Conservation (phyloP, 306 rosid species). For the Alnus glutinosa region DNA sequence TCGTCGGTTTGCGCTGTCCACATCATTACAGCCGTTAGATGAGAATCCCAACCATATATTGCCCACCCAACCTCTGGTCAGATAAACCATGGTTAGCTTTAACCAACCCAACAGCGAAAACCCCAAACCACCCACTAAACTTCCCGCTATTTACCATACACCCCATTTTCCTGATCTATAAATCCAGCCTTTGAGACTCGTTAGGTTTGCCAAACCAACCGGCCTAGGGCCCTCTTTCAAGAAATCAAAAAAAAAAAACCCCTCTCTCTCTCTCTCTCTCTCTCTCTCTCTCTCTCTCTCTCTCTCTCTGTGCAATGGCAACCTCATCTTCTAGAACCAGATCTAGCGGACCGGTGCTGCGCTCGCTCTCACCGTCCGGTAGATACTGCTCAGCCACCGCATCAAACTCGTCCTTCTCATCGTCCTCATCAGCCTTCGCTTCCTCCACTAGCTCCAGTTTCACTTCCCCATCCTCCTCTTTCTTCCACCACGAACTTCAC, state of each 20-base stretch:
- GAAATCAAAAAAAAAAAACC: neutral
- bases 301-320: slow-evolving; percentile 41
- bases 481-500: slow-evolving; percentile 36
- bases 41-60: slow-evolving; percentile 37
- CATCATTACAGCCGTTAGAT: slow-evolving; percentile 67
- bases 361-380: slow-evolving; percentile 71
- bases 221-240: slow-evolving; percentile 57
- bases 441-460: slow-evolving; percentile 69
- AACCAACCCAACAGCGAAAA: neutral
- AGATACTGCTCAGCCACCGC: slow-evolving; percentile 55
- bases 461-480: slow-evolving; percentile 49
- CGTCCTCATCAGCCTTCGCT: slow-evolving; percentile 71
- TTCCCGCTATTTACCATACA: slow-evolving; percentile 20
- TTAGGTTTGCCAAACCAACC: slow-evolving; percentile 90
- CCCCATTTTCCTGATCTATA: slow-evolving; percentile 45
- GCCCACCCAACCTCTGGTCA: neutral
- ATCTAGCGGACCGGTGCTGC: slow-evolving; percentile 72
- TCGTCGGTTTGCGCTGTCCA: slow-evolving; percentile 35
- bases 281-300: neutral
- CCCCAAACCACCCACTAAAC: slow-evolving; percentile 13
- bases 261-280: neutral
- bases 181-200: slow-evolving; percentile 67
- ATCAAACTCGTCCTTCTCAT: slow-evolving; percentile 48
- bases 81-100: slow-evolving; percentile 41
- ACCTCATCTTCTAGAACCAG: slow-evolving; percentile 54